Conservation (phyloP, 257 asterid species). For the Solanum piurae region DNA sequence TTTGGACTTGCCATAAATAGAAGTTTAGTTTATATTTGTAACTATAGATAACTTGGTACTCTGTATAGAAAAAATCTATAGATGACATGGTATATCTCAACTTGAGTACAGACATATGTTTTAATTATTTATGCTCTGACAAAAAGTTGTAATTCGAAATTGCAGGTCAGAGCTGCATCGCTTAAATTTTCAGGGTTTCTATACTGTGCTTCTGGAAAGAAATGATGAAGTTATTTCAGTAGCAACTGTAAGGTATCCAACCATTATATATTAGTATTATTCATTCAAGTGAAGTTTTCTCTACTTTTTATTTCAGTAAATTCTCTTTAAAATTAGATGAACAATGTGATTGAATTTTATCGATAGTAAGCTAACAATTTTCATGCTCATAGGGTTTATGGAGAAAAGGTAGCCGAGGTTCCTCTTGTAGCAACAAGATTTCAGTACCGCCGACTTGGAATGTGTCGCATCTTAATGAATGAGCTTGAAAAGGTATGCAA, state of each 20-base stretch:
- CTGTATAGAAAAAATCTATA: not conserved
- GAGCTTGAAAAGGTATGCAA: constrained; percentile 66
- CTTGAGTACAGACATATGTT: not conserved
- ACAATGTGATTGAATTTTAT: not conserved
- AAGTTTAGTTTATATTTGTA: not conserved
- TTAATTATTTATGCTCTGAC: not conserved
- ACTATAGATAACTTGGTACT: not conserved
- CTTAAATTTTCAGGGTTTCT: constrained; percentile 64
- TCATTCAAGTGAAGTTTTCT: not conserved
- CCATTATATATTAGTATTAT: not conserved
- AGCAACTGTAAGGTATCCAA: constrained; percentile 53
- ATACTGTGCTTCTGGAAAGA: constrained; percentile 59
- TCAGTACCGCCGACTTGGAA: constrained; percentile 68
- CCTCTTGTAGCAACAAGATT: constrained; percentile 77
- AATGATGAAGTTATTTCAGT: constrained; percentile 49
- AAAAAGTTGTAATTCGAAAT: not conserved
- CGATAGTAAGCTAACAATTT: not conserved
- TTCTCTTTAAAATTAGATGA: not conserved
- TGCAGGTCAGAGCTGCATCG: constrained; percentile 72
- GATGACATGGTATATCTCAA: not conserved
- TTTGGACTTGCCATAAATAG: not conserved
- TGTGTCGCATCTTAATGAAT: constrained; percentile 71
- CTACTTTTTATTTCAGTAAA: constrained; percentile 1
- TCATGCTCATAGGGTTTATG: constrained; percentile 41
- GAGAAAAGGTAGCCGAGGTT: constrained; percentile 65